phyloP scores from a whole-genome alignment of 2,329 filamentous ascomycete species.

The Leptographium radiaticola region DNA sequence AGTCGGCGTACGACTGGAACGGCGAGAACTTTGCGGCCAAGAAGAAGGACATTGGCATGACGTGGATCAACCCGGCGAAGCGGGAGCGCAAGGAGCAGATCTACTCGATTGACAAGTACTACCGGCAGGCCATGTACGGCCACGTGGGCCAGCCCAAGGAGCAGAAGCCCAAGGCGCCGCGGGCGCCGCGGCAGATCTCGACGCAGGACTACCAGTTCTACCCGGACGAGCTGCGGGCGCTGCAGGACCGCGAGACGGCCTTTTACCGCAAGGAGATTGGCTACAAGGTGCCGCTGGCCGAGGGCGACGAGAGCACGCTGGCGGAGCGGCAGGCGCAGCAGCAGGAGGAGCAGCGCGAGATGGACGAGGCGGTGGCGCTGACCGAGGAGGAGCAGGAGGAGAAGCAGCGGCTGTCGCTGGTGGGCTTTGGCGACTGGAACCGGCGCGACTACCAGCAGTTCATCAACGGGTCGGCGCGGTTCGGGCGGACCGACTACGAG shows the following conservation, averaged over 20 bases:
- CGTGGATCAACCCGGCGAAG: slow-evolving; percentile 97
- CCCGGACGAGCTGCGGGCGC: slow-evolving; percentile 65
- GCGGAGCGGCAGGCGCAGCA: slow-evolving; percentile 80
- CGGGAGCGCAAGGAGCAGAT: slow-evolving; percentile 96
- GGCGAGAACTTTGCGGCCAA: slow-evolving; percentile 86
- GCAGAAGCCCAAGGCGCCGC: slow-evolving; percentile 91
- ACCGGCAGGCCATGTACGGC: slow-evolving; percentile 72
- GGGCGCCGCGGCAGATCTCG: slow-evolving; percentile 80
- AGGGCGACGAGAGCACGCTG: slow-evolving; percentile 72
- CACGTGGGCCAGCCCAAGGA: slow-evolving; percentile 63
- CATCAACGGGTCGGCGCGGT: slow-evolving; percentile 86
- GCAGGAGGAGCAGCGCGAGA: slow-evolving; percentile 77
- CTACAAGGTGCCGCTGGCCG: slow-evolving; percentile 82
- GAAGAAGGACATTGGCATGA: slow-evolving; percentile 79
- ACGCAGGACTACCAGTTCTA: slow-evolving; percentile 99
- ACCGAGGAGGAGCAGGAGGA: slow-evolving; percentile 82
- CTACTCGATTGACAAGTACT: slow-evolving; percentile 98
- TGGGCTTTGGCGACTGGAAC: slow-evolving; percentile 93
- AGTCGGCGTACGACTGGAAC: slow-evolving; percentile 98
- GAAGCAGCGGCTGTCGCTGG: slow-evolving; percentile 66
- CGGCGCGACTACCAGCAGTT: slow-evolving; percentile 97
- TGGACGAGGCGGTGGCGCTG: slow-evolving; percentile 78
- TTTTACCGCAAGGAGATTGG: slow-evolving; percentile 93
- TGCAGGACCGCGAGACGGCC: slow-evolving; percentile 94
- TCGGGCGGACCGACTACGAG: slow-evolving; percentile 74